Percentiles rank a stretch among this genome's conserved stretches.
phyloP scores from a whole-genome alignment of 441 rosid genomes.

The Croton laevigatus region DNA sequence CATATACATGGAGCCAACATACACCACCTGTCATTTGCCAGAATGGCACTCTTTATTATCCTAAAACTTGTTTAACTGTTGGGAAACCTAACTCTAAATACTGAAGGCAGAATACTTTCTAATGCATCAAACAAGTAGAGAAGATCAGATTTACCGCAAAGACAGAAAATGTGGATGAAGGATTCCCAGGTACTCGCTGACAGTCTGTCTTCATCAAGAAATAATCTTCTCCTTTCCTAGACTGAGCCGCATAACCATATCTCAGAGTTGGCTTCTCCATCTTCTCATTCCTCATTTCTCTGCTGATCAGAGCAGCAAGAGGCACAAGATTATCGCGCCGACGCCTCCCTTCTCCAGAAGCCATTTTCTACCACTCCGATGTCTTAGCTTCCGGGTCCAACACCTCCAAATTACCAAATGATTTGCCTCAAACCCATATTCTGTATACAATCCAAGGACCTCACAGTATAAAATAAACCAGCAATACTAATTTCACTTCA shows the following conservation, averaged over 20 bases:
- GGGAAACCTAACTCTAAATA: slow-evolving; percentile 1
- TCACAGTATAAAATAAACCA: neutral
- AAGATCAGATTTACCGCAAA: slow-evolving; percentile 54
- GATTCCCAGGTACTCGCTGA: slow-evolving; percentile 57
- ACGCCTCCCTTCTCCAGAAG: slow-evolving; percentile 56
- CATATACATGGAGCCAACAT: neutral
- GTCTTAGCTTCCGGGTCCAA: slow-evolving; percentile 17
- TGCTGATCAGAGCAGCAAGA: slow-evolving; percentile 68
- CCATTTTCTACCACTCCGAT: slow-evolving; percentile 36
- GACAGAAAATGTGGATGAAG: slow-evolving; percentile 65
- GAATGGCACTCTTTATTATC: neutral
- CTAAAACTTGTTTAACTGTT: neutral
- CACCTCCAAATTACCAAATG: slow-evolving; percentile 24
- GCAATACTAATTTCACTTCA: neutral
- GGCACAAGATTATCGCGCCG: slow-evolving; percentile 65
- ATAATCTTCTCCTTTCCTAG: slow-evolving; percentile 86
- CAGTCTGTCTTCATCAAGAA: slow-evolving; percentile 62
- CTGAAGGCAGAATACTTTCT: neutral
- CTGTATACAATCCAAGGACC: slow-evolving; percentile 4
- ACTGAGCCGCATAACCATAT: slow-evolving; percentile 67
- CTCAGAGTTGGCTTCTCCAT: slow-evolving; percentile 71
- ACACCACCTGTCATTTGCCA: neutral
- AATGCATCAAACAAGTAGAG: neutral
- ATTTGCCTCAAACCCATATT: slow-evolving; percentile 25
- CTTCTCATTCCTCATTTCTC: slow-evolving; percentile 67